Evolutionary conservation across 164 flowering plant genomes (phyloP), one percentile per base, ranked within the genome.

Genomic region (Vitis rupestris): DNA sequence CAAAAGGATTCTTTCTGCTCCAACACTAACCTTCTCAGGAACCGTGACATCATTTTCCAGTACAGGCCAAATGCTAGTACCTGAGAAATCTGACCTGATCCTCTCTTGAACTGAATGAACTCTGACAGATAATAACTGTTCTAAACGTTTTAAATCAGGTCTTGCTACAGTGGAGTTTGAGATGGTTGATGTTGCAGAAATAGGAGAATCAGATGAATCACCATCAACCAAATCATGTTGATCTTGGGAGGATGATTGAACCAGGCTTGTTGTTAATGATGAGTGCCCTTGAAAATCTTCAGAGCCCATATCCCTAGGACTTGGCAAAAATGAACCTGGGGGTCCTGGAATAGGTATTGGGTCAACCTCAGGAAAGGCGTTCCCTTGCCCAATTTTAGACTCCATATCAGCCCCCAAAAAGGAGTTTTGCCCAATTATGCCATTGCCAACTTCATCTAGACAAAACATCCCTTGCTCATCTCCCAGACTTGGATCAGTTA

Each of bases 311-410:
- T 75, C 88, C 59, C 89, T 74, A 31, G 88, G 87, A 75, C 92
- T 87, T 3, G 90, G 93, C 68, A 88, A 71, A 72, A 84, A 86
- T 69, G 89, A 88, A 23, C 91, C 95, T 0, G 94, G 93, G 10
- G 97, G 89, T 30, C 89, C 94, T 50, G 90, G 94, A 76, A 88
- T 90, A 68, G 87, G 85, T 59, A 82, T 81, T 2, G 87, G 81
- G 59, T 84, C 90, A 68, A 83, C 83, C 70, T 86, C 89, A 13
- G 73, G 37, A 62, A 74, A 80, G 49, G 76, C 79, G 69, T 75
- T 80, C 29, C 72, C 85, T 61, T 73, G 78, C 23, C 60, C 80
- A 61, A 60, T 63, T 53, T 75, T 77, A 62, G 68, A 30, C 70
- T 72, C 77, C 63, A 70, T 23, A 44, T 76, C 82, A 1, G 64